Base-by-base conservation (phyloP, 192 early-diverging fungal genomes). In the Coemansia furcata region DNA sequence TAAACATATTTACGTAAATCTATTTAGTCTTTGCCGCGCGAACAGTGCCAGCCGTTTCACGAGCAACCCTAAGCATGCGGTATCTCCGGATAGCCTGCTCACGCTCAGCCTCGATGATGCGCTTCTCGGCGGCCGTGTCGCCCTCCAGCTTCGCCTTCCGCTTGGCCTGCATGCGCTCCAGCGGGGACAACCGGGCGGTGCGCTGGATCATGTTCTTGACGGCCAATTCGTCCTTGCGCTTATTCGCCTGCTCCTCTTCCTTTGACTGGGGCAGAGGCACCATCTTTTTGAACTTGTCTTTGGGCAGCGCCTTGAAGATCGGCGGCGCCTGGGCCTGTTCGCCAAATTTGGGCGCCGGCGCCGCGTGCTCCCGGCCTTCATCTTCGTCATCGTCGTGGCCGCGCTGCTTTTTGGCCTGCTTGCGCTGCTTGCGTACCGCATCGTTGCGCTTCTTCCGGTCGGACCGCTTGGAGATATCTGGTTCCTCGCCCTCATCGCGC, bases 321-420 rank as follows among this genome's bases (percentile, higher is more conserved):
- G 80, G 80, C 44, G 80, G 80, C 1, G 80, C 80, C 29, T 77
- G 49, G 4, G 75, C 80, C 54, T 77, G 75, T 63, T 82, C 80
- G 21, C 76, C 76, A 66, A 82, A 82, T 54, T 44, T 70, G 14
- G 80, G 80, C 11, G 30, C 66, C 23, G 55, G 3, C 35, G 30
- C 38, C 17, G 36, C 44, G 39, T 2, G 33, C 26, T 17, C 62
- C 62, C n/a, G 23, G 6, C 17, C 15, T 17, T 65, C 62, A 1
- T 63, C 40, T 1, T 73, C 71, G 8, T 63, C 74, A 4, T 57
- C 54, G 2, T 42, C 58, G 30, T 62, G 57, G 47, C 55, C 55
- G 14, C 55, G 55, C 3, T 71, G 62, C 43, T 74, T 77, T 54
- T 76, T 76, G 19, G 73, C 70, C 49, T 46, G 39, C 43, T 64